Evolutionary conservation across 768 basidiomycete genomes (phyloP).

Genomic region (Lanmaoa pseudosensibilis): DNA sequence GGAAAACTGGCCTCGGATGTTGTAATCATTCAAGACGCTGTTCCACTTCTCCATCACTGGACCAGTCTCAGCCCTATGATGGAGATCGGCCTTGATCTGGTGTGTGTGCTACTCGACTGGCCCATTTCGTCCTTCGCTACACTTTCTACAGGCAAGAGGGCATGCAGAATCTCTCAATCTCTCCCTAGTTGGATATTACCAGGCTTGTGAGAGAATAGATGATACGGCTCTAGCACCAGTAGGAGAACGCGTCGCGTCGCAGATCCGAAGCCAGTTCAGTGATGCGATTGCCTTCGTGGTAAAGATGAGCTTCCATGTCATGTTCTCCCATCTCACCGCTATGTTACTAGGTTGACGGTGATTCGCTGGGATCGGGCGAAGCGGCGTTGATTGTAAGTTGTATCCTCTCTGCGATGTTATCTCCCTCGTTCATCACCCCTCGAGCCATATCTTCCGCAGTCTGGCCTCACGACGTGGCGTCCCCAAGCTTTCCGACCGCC

Average conservation of each 20-base stretch:
- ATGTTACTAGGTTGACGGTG: constrained; percentile 55
- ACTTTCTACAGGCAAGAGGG: constrained; percentile 48
- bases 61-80: constrained; percentile 82
- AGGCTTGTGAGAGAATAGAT: constrained; percentile 64
- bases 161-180: constrained; percentile 56
- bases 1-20: constrained; percentile 44
- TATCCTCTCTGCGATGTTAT: neutral
- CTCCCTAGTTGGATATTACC: constrained; percentile 71
- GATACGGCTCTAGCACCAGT: constrained; percentile 63
- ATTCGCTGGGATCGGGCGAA: constrained; percentile 50
- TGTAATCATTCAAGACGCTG: constrained; percentile 59
- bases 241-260: constrained; percentile 60
- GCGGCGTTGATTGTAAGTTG: constrained; percentile 58
- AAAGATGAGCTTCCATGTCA: constrained; percentile 23
- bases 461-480: constrained; percentile 47
- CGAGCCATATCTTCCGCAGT: constrained; percentile 52
- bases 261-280: constrained; percentile 52
- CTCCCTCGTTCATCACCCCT: constrained; percentile 5
- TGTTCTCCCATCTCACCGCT: constrained; percentile 6
- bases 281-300: constrained; percentile 74
- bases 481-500: constrained; percentile 38
- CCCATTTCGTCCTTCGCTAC: neutral
- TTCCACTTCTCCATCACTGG: constrained; percentile 85
- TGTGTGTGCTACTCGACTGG: constrained; percentile 34
- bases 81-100: constrained; percentile 80